Evolutionary conservation across 2,329 filamentous ascomycete genomes (phyloP), one percentile per base, ranked within the genome.

Genomic region (Rosellinia necatrix): DNA sequence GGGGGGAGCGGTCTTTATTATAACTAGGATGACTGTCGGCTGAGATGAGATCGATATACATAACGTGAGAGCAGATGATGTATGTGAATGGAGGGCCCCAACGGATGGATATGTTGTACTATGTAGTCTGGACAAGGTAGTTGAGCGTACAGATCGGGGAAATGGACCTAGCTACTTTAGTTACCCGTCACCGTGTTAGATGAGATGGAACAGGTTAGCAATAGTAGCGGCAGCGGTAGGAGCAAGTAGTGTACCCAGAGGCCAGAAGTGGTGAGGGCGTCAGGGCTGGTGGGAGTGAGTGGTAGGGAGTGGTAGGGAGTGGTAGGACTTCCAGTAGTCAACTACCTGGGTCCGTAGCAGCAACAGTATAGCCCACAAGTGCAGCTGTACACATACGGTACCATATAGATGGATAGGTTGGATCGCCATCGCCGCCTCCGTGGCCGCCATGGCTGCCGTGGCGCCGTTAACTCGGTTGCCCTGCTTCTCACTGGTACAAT

Each of bases 371-470:
- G n/a, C n/a, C n/a, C n/a, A n/a, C n/a, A 38, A 8, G 49, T 17
- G 42, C n/a, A 43, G 30, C 41, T 40, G 44, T 48, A 48, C 35
- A 24, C 29, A 5, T 35, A 50, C 37, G 29, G 49, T 46, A 52
- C 49, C 49, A 27, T 46, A 37, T 56, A 30, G 57, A 50, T 42
- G 30, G 53, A 25, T 53, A 49, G 40, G 41, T 35, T 53, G 49
- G 57, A 53, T 59, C 53, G 53, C 49, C 57, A 50, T 59, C 53
- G 53, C 44, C 53, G 56, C 38, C 49, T 56, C 49, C 44, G 38
- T 57, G 54, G 47, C 27, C 12, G 10, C 22, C 24, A 53, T 46
- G 41, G 52, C 49, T 46, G 53, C 53, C 44, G 53, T 59, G 57
- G 57, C 57, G 57, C 57, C 57, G 53, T 59, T 53, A 44, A 52